Evolutionary conservation across 2,329 filamentous ascomycete genomes (phyloP).

Genomic region (Helotiales sp.): DNA sequence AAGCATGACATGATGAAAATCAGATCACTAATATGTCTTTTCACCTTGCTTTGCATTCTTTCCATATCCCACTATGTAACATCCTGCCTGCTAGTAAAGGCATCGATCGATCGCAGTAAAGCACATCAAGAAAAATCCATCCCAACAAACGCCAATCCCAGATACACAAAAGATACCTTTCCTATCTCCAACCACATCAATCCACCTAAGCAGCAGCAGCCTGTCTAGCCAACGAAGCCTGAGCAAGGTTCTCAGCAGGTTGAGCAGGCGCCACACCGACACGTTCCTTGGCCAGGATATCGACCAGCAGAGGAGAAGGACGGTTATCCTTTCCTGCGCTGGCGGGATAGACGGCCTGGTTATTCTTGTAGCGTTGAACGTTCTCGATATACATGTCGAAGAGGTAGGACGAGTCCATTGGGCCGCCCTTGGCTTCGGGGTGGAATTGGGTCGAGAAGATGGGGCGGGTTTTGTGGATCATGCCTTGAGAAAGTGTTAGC

Average conservation of each 20-base stretch:
- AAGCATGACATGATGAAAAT: not conserved
- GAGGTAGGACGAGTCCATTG: conserved; percentile 92
- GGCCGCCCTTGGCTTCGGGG: conserved; percentile 95
- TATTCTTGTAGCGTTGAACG: conserved; percentile 86
- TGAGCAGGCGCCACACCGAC: conserved; percentile 70
- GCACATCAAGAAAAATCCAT: not conserved
- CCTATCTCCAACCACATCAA: not conserved
- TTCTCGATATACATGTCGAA: conserved; percentile 96
- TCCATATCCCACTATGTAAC: not conserved
- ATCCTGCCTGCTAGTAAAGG: not conserved
- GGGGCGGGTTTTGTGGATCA: conserved; percentile 94
- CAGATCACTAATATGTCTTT: not conserved
- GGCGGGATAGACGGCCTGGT: conserved; percentile 70
- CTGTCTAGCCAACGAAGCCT: conserved; percentile 27
- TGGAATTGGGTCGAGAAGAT: conserved; percentile 99
- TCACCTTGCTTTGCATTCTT: not conserved
- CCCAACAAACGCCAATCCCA: not conserved
- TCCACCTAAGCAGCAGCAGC: conserved; percentile 30
- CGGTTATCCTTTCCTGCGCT: conserved; percentile 79
- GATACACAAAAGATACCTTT: too few species aligned
- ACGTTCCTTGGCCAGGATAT: conserved; percentile 91
- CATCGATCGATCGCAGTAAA: not conserved
- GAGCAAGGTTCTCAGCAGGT: conserved; percentile 32
- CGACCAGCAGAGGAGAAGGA: conserved; percentile 85
- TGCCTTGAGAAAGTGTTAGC: conserved; percentile 52